phyloP scores from a whole-genome alignment of 805 yeast genomes.

The Lachancea dasiensis region DNA sequence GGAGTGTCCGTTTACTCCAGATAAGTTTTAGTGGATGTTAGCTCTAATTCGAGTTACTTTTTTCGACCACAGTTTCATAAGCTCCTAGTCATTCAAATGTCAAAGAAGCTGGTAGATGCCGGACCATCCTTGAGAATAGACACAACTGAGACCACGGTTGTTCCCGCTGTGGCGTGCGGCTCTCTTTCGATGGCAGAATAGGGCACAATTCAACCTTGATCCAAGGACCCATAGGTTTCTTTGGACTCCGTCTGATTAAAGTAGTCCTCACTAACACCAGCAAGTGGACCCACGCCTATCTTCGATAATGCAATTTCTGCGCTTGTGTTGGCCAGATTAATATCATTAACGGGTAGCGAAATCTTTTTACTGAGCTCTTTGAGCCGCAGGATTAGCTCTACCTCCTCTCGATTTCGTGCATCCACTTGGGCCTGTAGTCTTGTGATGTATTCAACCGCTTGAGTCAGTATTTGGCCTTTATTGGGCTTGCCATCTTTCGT shows the following conservation, averaged over 20 bases:
- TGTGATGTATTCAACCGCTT: slow-evolving; percentile 67
- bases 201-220: no score
- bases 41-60: neutral
- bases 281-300: slow-evolving; percentile 79
- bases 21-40: no score
- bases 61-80: neutral
- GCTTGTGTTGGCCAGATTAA: slow-evolving; percentile 56
- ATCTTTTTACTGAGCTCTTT: slow-evolving; percentile 46
- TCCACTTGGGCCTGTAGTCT: slow-evolving; percentile 67
- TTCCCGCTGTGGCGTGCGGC: no score
- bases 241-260: slow-evolving; percentile 2
- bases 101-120: no score
- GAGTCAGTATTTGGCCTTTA: slow-evolving; percentile 74
- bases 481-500: slow-evolving; percentile 82
- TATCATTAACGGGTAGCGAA: slow-evolving; percentile 37
- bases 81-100: no score
- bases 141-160: no score
- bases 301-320: slow-evolving; percentile 72
- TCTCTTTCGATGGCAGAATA: no score
- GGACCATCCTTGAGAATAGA: no score
- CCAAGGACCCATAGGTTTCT: neutral
- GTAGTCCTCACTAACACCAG: slow-evolving; percentile 29
- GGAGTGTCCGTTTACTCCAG: no score
- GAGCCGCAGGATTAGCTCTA: slow-evolving; percentile 58
- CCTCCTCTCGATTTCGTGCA: slow-evolving; percentile 70